A percentile compares a stretch with the other conserved stretches of the same genome.
These are phyloP conservation scores for Ogataea paradorogensis DNA, from an alignment of 805 yeast genomes.

Conservation along the genomic window DNA sequence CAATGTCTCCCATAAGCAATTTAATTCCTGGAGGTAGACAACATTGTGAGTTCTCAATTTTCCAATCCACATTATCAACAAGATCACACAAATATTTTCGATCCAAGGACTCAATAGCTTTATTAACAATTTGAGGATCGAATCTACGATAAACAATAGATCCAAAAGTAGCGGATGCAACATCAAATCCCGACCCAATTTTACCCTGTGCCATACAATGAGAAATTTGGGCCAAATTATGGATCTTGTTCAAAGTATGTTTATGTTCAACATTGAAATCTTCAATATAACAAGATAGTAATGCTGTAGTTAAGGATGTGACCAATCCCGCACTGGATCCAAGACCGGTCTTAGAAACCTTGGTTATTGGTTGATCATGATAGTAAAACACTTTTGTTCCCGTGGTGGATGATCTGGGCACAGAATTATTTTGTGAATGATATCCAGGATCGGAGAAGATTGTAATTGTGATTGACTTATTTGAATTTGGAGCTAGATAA, in stretches of 20 bases:
- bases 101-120: slow-evolving; percentile 14
- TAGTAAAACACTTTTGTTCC: slow-evolving; percentile 48
- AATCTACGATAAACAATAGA: slow-evolving; percentile 81
- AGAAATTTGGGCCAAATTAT: slow-evolving; percentile 82
- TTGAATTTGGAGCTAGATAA: slow-evolving; percentile 41
- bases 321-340: slow-evolving; percentile 96
- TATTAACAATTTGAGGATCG: slow-evolving; percentile 48
- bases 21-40: slow-evolving; percentile 65
- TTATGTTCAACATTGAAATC: slow-evolving; percentile 31
- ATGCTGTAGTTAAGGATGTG: slow-evolving; percentile 70
- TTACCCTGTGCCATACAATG: slow-evolving; percentile 95
- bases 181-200: slow-evolving; percentile 96
- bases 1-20: slow-evolving; percentile 88
- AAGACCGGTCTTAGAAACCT: slow-evolving; percentile 89
- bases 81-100: slow-evolving; percentile 30
- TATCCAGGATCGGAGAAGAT: slow-evolving; percentile 85
- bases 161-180: slow-evolving; percentile 93
- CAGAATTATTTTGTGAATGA: slow-evolving; percentile 67
- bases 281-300: slow-evolving; percentile 46
- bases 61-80: slow-evolving; percentile 56
- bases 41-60: slow-evolving; percentile 50
- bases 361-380: slow-evolving; percentile 57
- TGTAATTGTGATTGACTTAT: slow-evolving; percentile 45
- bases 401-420: slow-evolving; percentile 33
- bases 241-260: slow-evolving; percentile 43